Percentiles rank a stretch among this genome's conserved stretches.
These are phyloP conservation scores for Coprinellus micaceus DNA, from an alignment of 768 basidiomycete species.

Conservation along the genomic window DNA sequence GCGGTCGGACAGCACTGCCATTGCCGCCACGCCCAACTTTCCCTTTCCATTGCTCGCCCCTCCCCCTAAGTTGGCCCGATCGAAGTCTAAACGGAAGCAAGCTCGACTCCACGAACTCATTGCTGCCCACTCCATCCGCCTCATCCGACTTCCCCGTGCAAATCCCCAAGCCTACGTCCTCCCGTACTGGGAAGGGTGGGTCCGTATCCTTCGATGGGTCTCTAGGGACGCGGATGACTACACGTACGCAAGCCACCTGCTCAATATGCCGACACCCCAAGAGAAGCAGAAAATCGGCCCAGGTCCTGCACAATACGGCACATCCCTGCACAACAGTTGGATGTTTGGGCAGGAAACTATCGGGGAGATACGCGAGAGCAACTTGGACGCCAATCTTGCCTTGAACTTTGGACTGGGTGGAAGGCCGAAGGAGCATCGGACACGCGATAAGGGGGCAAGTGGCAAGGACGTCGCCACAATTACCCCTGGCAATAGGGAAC, in stretches of 20 bases:
- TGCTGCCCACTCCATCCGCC: constrained; percentile 23
- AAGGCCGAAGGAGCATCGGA: neutral
- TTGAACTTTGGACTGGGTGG: constrained; percentile 5
- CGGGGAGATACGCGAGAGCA: constrained; percentile 4
- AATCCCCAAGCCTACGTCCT: constrained; percentile 36
- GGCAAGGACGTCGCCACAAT: neutral
- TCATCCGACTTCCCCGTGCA: constrained; percentile 9
- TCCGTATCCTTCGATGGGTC: constrained; percentile 47
- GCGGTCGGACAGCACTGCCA: constrained; percentile 11
- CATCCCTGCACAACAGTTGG: neutral
- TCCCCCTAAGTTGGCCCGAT: constrained; percentile 5
- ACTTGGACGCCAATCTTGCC: constrained; percentile 1
- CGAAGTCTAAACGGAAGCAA: constrained; percentile 11
- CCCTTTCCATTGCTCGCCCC: constrained; percentile 13
- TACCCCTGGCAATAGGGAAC: no score
- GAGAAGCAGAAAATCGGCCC: neutral
- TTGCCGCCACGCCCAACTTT: constrained; percentile 8
- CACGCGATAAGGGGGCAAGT: neutral
- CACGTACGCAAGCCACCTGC: neutral
- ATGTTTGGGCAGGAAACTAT: neutral
- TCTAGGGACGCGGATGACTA: constrained; percentile 14
- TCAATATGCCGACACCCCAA: neutral
- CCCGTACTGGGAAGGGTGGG: constrained; percentile 58
- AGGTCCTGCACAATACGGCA: constrained; percentile 1
- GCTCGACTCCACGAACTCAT: neutral